A percentile compares a stretch with the other conserved stretches of the same genome.
Evolutionary conservation across 768 basidiomycete species (phyloP).

Genomic region (Macrolepiota fuliginosa): DNA sequence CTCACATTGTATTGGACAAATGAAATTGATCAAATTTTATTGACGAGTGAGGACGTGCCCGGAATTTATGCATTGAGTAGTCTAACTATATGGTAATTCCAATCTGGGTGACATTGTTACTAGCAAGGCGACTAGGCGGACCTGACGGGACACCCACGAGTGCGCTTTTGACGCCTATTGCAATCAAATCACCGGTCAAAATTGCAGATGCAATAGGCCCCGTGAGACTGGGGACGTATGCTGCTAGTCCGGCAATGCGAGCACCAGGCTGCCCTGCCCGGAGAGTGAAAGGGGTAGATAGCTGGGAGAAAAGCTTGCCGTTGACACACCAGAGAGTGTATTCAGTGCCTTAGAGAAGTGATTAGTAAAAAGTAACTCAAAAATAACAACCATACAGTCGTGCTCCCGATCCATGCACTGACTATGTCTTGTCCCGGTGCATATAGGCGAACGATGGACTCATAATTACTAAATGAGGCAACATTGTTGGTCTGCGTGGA

Average conservation of each 20-base stretch:
- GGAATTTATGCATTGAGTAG: not conserved
- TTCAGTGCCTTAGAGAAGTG: conserved; percentile 6
- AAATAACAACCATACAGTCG: conserved; percentile 5
- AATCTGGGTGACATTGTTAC: not conserved
- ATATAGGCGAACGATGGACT: conserved; percentile 14
- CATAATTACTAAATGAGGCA: conserved; percentile 14
- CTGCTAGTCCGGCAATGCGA: conserved; percentile 17
- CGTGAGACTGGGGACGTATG: conserved; percentile 15
- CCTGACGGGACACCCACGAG: conserved; percentile 13
- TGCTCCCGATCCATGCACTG: conserved; percentile 17
- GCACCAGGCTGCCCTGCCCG: conserved; percentile 12
- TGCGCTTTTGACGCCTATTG: conserved; percentile 10
- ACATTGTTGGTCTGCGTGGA: conserved; percentile 12
- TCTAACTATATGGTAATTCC: not conserved
- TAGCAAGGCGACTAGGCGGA: conserved; percentile 13
- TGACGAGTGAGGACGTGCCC: not conserved
- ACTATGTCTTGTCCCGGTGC: conserved; percentile 17
- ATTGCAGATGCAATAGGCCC: conserved; percentile 4
- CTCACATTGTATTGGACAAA: too few relatives aligned
- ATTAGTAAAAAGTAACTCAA: too few relatives aligned
- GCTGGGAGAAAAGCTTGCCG: not conserved
- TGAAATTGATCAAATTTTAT: not conserved
- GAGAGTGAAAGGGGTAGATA: not conserved
- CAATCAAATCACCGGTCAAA: conserved; percentile 1
- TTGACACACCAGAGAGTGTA: conserved; percentile 10